Evolutionary conservation across 2,329 filamentous ascomycete genomes (phyloP), one percentile per base, ranked within the genome.

Genomic region (Calonectria ilicicola): DNA sequence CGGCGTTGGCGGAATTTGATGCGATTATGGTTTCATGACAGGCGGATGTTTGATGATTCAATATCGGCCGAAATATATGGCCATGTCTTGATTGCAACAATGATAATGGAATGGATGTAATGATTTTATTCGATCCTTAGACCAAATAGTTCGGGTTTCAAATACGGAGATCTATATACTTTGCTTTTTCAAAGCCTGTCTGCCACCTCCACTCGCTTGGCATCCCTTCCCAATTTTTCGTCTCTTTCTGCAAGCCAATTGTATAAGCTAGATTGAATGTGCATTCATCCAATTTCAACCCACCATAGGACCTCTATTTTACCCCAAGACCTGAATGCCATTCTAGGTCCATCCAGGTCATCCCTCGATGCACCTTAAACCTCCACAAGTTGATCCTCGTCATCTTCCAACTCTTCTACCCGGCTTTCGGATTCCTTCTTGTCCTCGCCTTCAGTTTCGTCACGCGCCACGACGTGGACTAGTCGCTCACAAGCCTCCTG

Each of bases 401-500:
- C 88, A 51, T 88, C 87, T 14, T 60, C 53, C 32, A 86, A 70
- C 74, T 89, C 88, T 46, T 87, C 85, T 72, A 83, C 84, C 78
- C 77, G 89, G 5, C 65, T 70, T 26, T 75, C 75, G 84, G 85
- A 76, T 76, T 83, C 81, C 69, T 89, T 87, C 71, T 86, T 82
- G 47, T 83, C 83, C 64, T 86, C 80, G 49, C 77, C 80, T 53
- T 85, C 86, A 4, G 85, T 92, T 81, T 97, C 95, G 53, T 95
- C 94, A 69, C 94, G 88, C 91, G 95, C 95, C 73, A 98, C 82
- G 8, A 98, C 92, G 81, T 99, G 95, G 58, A 99, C 97, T 65
- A 98, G 82, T 69, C 97, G 89, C 83, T 98, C 97, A 79, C 94
- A 98, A 0, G 92, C 94, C 78, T 98, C 96, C 76, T 90, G 89